phyloP scores from a whole-genome alignment of 73 alveolate genomes.

The Symbiodinium natans region DNA sequence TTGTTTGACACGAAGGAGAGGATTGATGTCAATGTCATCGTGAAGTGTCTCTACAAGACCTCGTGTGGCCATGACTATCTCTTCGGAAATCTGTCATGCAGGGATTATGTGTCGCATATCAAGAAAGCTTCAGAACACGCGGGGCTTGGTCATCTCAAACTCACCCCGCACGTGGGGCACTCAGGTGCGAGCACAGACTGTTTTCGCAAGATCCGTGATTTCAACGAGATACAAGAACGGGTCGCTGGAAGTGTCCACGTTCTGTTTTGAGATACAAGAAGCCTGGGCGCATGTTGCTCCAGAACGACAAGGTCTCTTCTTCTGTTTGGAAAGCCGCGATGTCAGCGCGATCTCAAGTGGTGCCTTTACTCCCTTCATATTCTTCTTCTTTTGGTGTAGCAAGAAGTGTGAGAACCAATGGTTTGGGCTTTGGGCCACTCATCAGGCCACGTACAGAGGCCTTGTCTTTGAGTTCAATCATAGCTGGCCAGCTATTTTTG shows the following conservation, averaged over 20 bases:
- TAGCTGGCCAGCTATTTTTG: not conserved
- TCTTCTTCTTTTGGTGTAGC: not conserved
- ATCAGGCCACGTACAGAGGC: not conserved
- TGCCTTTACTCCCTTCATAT: not conserved
- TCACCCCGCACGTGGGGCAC: conserved; percentile 21
- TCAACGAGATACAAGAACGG: not conserved
- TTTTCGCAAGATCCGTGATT: not conserved
- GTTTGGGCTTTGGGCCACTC: not conserved
- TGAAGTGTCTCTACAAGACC: not conserved
- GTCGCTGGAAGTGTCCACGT: conserved; percentile 10
- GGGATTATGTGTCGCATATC: not conserved
- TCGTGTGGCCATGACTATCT: not conserved
- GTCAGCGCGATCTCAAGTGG: not conserved
- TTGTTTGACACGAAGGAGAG: not conserved
- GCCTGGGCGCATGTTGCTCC: conserved; percentile 37
- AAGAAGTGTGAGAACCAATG: not conserved
- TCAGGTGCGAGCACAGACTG: conserved; percentile 7
- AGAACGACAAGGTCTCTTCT: not conserved
- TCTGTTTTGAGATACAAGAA: not conserved
- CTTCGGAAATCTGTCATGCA: not conserved
- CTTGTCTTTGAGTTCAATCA: not conserved
- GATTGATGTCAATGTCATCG: not conserved
- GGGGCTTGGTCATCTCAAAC: not conserved
- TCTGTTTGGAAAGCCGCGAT: not conserved
- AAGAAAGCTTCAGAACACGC: not conserved